Evolutionary conservation across 2,329 filamentous ascomycete genomes (phyloP), one percentile per base, ranked within the genome.

Genomic region (Emergomyces orientalis): DNA sequence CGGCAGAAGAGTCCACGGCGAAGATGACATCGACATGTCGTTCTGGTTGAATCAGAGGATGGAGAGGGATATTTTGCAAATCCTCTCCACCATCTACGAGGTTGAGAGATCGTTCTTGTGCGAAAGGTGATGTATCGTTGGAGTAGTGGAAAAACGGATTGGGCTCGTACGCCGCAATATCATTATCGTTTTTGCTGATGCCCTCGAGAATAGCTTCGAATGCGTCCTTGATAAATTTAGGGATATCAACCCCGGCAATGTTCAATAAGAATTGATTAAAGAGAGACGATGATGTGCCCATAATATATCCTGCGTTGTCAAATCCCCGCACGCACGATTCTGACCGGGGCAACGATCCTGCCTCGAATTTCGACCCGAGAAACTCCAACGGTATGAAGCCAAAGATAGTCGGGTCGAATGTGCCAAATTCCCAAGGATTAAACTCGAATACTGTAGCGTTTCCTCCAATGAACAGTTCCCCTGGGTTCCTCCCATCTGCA

Each of bases 231-330:
- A 90, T 74, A 39, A 82, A 74, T 5, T 70, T 71, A 2, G 80
- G 80, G 8, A 85, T 70, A 41, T 81, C 74, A 0, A 78, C 72
- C 1, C 80, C 74, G 66, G 90, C 82, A 62, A 93, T 78, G 13
- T 84, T 76, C 2, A 91, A 79, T 22, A 96, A 76, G 69, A 89
- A 83, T 69, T 86, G 80, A 77, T 96, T 96, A 81, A 96, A 96
- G 1, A 96, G 81, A 0, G 89, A 88, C 0, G 87, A 90, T 27
- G 88, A 91, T 0, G 91, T 96, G 59, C 91, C 91, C 85, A 96
- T 91, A 32, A 96, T 79, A 71, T 84, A 96, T 7, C 90, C 90
- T 30, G 84, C 83, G 69, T 91, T 91, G 75, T 96, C 92, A 66
- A 91, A 91, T 0, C 92, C 92, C 8, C 82, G 80, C 19, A 95